These are phyloP conservation scores for Ophiosphaerella narmari DNA, from an alignment of 2,329 filamentous ascomycete genomes.

Conservation along the genomic window DNA sequence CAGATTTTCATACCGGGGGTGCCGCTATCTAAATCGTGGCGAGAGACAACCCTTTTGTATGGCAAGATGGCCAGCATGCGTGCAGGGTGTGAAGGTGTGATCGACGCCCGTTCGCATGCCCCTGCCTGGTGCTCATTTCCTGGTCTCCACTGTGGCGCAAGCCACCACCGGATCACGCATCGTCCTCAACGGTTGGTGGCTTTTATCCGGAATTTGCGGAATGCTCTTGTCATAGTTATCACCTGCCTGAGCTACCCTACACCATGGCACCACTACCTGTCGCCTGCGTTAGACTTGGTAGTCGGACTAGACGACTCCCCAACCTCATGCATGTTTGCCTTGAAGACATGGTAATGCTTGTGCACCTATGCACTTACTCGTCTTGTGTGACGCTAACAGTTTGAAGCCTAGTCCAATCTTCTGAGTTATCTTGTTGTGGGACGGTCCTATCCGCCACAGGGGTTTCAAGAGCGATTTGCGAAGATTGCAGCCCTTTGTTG, in stretches of 20 bases:
- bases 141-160: constrained; percentile 7
- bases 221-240: too few species aligned
- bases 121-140: constrained; percentile 17
- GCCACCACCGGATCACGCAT: constrained; percentile 8
- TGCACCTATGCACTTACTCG: not conserved
- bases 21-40: not conserved
- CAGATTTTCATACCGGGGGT: too few species aligned
- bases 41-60: not conserved
- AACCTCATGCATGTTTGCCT: too few species aligned
- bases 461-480: constrained; percentile 1
- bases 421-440: constrained; percentile 1
- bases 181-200: constrained; percentile 15
- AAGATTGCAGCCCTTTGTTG: not conserved
- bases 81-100: not conserved
- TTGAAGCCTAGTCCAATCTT: constrained; percentile 3
- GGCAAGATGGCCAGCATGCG: not conserved
- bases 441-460: constrained; percentile 10
- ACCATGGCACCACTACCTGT: not conserved
- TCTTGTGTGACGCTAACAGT: constrained; percentile 9
- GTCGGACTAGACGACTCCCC: not conserved
- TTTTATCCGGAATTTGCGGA: constrained; percentile 4
- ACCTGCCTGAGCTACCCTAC: too few species aligned
- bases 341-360: constrained; percentile 3
- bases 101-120: not conserved
- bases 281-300: constrained; percentile 5